These are phyloP conservation scores for Kwoniella dendrophila DNA, from an alignment of 768 basidiomycete species.

Conservation along the genomic window DNA sequence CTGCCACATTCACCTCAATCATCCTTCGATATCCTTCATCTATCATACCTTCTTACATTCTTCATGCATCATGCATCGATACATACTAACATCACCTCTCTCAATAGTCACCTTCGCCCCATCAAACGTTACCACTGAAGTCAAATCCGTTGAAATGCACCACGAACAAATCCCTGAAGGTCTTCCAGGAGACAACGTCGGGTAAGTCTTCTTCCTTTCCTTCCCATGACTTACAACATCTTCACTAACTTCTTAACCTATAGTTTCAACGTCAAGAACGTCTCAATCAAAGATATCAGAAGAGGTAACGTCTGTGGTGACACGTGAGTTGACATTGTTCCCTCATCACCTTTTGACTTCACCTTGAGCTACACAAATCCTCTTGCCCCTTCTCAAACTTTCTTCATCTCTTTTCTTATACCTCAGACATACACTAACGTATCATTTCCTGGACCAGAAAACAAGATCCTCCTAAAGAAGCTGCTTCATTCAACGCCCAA, in stretches of 20 bases:
- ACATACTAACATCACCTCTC: conserved; percentile 95
- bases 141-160: conserved; percentile 99
- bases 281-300: conserved; percentile 99
- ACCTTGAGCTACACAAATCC: too few species aligned
- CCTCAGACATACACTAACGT: not conserved
- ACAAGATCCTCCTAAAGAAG: conserved; percentile 90
- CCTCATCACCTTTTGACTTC: too few species aligned
- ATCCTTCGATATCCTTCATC: too few species aligned
- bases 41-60: too few species aligned
- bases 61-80: too few species aligned
- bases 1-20: too few species aligned
- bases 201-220: not conserved
- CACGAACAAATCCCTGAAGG: conserved; percentile 81
- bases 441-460: conserved; percentile 58
- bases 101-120: conserved; percentile 82
- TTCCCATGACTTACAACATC: not conserved
- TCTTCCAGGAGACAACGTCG: conserved; percentile 95
- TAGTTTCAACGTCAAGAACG: conserved; percentile 99
- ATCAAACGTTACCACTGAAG: conserved; percentile 98
- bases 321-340: not conserved
- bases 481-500: conserved; percentile 79
- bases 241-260: not conserved
- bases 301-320: conserved; percentile 95
- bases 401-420: not conserved
- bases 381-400: too few species aligned